phyloP scores from a whole-genome alignment of 2,329 filamentous ascomycete species.

The Penicillium sp. region DNA sequence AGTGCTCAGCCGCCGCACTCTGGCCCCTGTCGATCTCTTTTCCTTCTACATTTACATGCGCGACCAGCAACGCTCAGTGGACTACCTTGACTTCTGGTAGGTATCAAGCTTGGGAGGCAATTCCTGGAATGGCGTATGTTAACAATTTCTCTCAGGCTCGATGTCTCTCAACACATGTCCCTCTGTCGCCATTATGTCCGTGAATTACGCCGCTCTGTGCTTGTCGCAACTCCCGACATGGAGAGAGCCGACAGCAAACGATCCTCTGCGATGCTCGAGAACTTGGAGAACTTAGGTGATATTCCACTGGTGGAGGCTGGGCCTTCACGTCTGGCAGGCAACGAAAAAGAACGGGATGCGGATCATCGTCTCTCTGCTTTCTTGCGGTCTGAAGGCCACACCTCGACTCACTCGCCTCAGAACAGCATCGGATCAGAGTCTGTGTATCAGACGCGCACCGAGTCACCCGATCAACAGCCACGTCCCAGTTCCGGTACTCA shows the following conservation, averaged over 20 bases:
- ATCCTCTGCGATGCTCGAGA: conserved; percentile 77
- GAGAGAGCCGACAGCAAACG: conserved; percentile 79
- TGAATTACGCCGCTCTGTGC: conserved; percentile 86
- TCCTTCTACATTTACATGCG: conserved; percentile 99
- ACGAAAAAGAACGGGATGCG: conserved; percentile 72
- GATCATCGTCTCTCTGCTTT: conserved; percentile 92
- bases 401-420: conserved; percentile 54
- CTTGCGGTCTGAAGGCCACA: conserved; percentile 62
- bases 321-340: conserved; percentile 53
- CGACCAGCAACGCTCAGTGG: conserved; percentile 95
- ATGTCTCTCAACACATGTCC: conserved; percentile 98
- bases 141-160: conserved; percentile 67
- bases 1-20: conserved; percentile 88
- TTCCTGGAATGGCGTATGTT: background rate
- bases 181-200: conserved; percentile 94
- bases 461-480: conserved; percentile 49
- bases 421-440: conserved; percentile 52
- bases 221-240: conserved; percentile 87
- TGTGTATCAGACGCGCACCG: conserved; percentile 29
- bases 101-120: conserved; percentile 25
- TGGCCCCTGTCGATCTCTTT: conserved; percentile 93
- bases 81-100: conserved; percentile 98
- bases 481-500: conserved; percentile 62
- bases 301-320: conserved; percentile 49
- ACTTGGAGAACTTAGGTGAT: conserved; percentile 69